Evolutionary conservation across 768 basidiomycete species (phyloP).

Genomic region (Boletus vinaceobasis): DNA sequence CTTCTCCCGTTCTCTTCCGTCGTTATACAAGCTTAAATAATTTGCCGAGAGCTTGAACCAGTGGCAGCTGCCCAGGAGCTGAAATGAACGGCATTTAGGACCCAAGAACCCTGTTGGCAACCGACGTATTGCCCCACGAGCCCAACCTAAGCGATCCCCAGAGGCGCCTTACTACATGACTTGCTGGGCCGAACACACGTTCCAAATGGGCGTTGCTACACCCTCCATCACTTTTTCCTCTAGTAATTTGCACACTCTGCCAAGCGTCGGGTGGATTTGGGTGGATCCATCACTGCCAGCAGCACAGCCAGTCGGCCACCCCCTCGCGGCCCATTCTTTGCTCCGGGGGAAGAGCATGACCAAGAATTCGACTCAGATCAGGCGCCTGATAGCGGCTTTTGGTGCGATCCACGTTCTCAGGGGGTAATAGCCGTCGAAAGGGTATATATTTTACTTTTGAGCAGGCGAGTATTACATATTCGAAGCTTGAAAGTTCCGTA

Average conservation of each 20-base stretch:
- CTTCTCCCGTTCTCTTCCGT: slow-evolving; percentile 2
- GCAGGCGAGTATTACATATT: background rate
- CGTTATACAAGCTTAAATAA: background rate
- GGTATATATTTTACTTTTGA: background rate
- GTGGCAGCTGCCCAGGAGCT: background rate
- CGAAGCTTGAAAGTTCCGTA: background rate
- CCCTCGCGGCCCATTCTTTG: slow-evolving; percentile 3
- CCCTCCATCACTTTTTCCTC: background rate
- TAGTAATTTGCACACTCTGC: background rate
- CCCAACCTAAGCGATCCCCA: background rate
- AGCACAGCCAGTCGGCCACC: slow-evolving; percentile 15
- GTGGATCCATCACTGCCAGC: background rate
- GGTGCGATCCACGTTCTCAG: slow-evolving; percentile 13
- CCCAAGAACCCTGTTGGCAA: background rate
- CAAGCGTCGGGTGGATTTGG: slow-evolving; percentile 3
- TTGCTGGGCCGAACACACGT: background rate
- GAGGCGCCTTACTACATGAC: background rate
- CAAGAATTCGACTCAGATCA: background rate
- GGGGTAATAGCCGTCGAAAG: background rate
- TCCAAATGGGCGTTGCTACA: too few relatives aligned
- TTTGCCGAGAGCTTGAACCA: background rate
- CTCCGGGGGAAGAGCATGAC: slow-evolving; percentile 2
- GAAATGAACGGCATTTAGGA: background rate
- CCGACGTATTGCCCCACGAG: background rate
- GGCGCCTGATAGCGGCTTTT: background rate